Base-by-base conservation (phyloP, 768 basidiomycete genomes). In the Pisolithus orientalis region DNA sequence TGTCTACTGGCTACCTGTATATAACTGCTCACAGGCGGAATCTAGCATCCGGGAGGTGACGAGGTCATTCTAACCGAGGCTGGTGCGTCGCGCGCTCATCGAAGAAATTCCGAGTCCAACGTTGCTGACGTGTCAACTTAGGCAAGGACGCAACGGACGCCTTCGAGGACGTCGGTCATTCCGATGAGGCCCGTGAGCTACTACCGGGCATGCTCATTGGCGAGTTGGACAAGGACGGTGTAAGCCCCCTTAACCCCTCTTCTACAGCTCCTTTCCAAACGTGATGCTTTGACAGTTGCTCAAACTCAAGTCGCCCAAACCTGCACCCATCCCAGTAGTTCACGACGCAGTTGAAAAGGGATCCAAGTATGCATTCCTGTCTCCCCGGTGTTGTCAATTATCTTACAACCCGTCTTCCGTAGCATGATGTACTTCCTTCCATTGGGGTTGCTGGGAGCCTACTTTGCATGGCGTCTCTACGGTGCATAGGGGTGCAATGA, bases 121-220 rank as follows among this genome's bases (percentile, higher is more conserved):
- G n/a, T 16, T 31, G 42, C 47, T 38, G 56, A 17, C 70, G 46
- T 47, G 46, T 21, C 31, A 32, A 13, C 11, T 13, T 13, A 94
- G 93, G 90, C 61, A 85, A 88, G 68, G 94, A 98, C 68, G 94
- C 95, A 24, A 94, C 95, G 32, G 96, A 97, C 64, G 93, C 96
- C 6, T 99, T 99, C 64, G 95, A 98, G 73, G 96, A 99, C 68
- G 95, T 99, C 29, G 96, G 96, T 29, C 96, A 98, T 79, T 97
- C 94, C 1, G 95, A 98, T 61, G 96, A 99, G 72, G 96, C 96
- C 25, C 85, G 96, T 49, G 86, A 77, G 11, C 79, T 94, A 53
- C 78, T 98, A 49, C 81, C 80, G 16, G 84, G 70, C 58, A 82
- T 96, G 79, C 72, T 83, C 39, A 76, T 96, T 48, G 94, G 94